Evolutionary conservation across 352 stramenopile genomes (phyloP), one percentile per base, ranked within the genome.

Genomic region (Globisporangium radiosum): DNA sequence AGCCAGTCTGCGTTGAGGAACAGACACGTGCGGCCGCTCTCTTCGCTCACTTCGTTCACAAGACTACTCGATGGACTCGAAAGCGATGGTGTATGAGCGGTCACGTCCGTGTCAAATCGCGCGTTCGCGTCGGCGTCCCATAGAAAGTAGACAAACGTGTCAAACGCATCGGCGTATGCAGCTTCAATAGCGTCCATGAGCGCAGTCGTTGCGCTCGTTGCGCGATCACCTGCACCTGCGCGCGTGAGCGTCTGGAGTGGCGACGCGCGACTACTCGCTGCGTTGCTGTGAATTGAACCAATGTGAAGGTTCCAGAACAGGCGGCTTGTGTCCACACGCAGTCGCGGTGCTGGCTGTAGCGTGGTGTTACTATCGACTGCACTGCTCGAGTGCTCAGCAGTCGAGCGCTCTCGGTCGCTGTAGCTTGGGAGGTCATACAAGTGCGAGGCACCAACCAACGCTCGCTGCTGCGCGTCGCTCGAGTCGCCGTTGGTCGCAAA

Each of bases 271-370:
- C 25, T 33, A 33, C 25, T 33, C 25, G 25, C 25, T 33, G 25
- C 25, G 25, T 3, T 33, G 25, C 25, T 33, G 19, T 36, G 37
- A 14, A 55, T 54, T 19, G 19, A n/a, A n/a, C 57, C 70, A 4
- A 88, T 7, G 54, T 75, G 78, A 11, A 87, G 70, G 62, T 87
- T 88, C 70, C 73, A 83, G 52, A 88, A 86, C 2, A 88, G 54
- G 6, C 74, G 72, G 0, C 61, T 64, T 0, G 63, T 52, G 7
- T 66, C 60, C 5, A 57, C 19, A 13, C n/a, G 37, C 7, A 37
- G 43, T 25, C 15, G 15, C 14, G 58, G 25, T 33, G 25, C 25
- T 33, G 25, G 25, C 25, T 33, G 25, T 33, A 33, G 25, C 25
- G 25, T 3, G 25, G 25, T 2, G 25, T 33, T 33, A 33, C 25